Base-by-base conservation (phyloP, 495 filamentous ascomycete genomes). In the Chlorociboria aeruginascens region DNA sequence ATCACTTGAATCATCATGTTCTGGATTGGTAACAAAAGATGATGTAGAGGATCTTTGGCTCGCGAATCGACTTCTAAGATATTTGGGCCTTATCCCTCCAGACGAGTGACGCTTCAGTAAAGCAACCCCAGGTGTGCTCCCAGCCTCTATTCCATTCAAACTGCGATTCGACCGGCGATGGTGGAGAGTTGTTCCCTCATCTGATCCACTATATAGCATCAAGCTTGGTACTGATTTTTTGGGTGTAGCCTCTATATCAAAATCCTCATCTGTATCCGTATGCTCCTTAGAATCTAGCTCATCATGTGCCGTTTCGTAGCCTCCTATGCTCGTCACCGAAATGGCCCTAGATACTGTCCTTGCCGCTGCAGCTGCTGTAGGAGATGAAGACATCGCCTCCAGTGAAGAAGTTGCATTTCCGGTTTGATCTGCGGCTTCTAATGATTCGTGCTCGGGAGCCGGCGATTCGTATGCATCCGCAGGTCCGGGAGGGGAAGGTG, bases 11-110 rank as follows among this genome's bases (percentile, higher is more conserved):
- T 63, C 66, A 45, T 71, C 64, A 16, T 64, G 69, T 61, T 78
- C 56, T 2, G 60, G 75, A 73, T 63, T 76, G 39, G 81, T 81
- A n/a, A 74, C 64, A 30, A 81, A 68, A 1, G 85, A 88, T 0
- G 89, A 92, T 12, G 77, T 71, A 3, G 86, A 90, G 17, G 86
- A 86, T 29, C 82, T 78, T 63, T 88, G 77, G 52, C 83, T 82
- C n/a, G 74, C 75, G 56, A 85, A 76, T 20, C 88, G 78, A 58
- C 77, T 85, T 33, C 71, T 77, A 31, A 92, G 62, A 60, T 79
- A 90, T 55, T 79, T 85, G 1, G 85, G 87, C 20, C 85, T 70
- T 46, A 66, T 68, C 20, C 20, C 20, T 12, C 50, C 55, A 42
- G 74, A 52, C 43, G 17, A 16, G 30, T 60, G 60, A 16, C 54